Evolutionary conservation across 257 asterid genomes (phyloP).

Genomic region (Primulina tabacum): DNA sequence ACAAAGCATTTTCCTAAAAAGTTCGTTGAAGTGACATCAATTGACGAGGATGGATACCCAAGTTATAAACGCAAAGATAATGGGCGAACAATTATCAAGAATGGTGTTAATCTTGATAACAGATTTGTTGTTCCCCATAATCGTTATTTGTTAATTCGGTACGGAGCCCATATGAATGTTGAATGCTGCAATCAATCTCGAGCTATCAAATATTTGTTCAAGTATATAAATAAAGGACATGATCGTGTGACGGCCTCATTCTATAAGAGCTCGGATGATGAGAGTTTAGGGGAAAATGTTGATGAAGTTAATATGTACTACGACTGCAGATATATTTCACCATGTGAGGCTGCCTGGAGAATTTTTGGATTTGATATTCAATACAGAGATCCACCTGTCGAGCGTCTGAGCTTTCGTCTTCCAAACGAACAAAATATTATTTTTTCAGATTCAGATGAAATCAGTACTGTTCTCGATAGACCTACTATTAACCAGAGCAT

Average conservation of each 20-base stretch:
- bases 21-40: background rate
- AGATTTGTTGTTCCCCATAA: background rate
- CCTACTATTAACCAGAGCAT: no score
- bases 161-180: slow-evolving; percentile 1
- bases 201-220: background rate
- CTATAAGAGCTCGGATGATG: background rate
- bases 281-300: background rate
- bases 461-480: no score
- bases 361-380: no score
- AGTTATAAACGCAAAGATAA: background rate
- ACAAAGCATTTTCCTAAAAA: no score
- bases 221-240: background rate
- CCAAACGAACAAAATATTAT: no score
- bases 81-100: background rate
- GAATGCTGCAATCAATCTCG: background rate
- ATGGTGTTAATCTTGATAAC: background rate
- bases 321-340: no score
- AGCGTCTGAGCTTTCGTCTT: no score
- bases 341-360: no score
- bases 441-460: no score
- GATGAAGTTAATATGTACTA: background rate
- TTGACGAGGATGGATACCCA: background rate
- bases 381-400: no score
- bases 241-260: background rate
- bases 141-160: background rate